Conservation (phyloP, 2,329 filamentous ascomycete species). For the Iodosphaeria phyllophila region DNA sequence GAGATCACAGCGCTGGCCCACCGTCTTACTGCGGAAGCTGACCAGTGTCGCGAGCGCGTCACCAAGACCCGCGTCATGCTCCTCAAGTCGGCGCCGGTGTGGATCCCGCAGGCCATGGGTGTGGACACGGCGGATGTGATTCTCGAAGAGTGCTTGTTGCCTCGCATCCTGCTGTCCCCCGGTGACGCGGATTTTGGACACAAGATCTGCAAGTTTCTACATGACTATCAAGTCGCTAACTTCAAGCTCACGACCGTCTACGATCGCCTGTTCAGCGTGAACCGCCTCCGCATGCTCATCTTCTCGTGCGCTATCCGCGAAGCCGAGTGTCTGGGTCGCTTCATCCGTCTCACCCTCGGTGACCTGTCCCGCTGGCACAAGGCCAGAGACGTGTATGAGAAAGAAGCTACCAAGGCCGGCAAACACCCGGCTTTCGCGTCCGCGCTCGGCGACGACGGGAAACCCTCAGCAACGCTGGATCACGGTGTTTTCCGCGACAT, state of each 20-base stretch:
- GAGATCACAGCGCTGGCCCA: constrained; percentile 49
- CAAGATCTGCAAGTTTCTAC: constrained; percentile 71
- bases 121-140: constrained; percentile 54
- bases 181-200: constrained; percentile 81
- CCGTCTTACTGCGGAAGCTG: constrained; percentile 54
- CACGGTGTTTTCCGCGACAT: constrained; percentile 75
- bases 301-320: constrained; percentile 83
- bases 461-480: constrained; percentile 53
- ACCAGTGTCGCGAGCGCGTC: constrained; percentile 47
- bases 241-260: constrained; percentile 77
- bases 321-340: constrained; percentile 81
- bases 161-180: constrained; percentile 65
- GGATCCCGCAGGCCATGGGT: constrained; percentile 57
- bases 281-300: constrained; percentile 63
- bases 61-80: constrained; percentile 50
- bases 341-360: constrained; percentile 63
- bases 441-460: constrained; percentile 50
- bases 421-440: constrained; percentile 63
- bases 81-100: constrained; percentile 46
- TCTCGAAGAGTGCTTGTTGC: constrained; percentile 83
- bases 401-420: constrained; percentile 49
- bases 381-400: constrained; percentile 58
- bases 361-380: constrained; percentile 75
- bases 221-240: constrained; percentile 65
- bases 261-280: constrained; percentile 67